Conservation (phyloP, 179 eudicot genomes). For the Silene coronaria region DNA sequence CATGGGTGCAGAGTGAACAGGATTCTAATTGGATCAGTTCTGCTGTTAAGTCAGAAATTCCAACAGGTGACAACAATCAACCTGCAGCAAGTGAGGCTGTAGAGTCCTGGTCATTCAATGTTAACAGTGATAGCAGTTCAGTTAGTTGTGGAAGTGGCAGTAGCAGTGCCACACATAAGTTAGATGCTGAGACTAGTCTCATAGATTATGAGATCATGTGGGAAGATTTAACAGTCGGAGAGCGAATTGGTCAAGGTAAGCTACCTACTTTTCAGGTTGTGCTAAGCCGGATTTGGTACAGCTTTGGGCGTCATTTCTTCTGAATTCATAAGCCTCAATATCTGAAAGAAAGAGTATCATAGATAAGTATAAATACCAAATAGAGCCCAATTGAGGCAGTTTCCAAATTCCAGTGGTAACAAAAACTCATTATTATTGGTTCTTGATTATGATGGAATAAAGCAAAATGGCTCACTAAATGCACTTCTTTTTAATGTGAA, state of each 20-base stretch:
- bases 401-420: no score
- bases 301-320: not conserved
- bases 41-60: conserved; percentile 45
- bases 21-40: conserved; percentile 39
- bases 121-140: conserved; percentile 72
- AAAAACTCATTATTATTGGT: no score
- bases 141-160: conserved; percentile 81
- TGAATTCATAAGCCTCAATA: no score
- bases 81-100: conserved; percentile 49
- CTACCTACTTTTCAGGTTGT: not conserved
- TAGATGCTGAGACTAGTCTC: conserved; percentile 60
- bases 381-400: no score
- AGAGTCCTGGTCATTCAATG: conserved; percentile 74
- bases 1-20: conserved; percentile 54
- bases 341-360: no score
- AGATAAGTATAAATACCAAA: no score
- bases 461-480: no score
- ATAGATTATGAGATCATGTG: conserved; percentile 85
- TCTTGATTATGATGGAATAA: no score
- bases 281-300: not conserved
- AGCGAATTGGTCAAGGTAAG: conserved; percentile 96
- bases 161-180: conserved; percentile 59
- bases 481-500: no score
- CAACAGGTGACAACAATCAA: conserved; percentile 36
- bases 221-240: conserved; percentile 99